phyloP scores from a whole-genome alignment of 2,329 filamentous ascomycete species.

The Penicillium sp. region DNA sequence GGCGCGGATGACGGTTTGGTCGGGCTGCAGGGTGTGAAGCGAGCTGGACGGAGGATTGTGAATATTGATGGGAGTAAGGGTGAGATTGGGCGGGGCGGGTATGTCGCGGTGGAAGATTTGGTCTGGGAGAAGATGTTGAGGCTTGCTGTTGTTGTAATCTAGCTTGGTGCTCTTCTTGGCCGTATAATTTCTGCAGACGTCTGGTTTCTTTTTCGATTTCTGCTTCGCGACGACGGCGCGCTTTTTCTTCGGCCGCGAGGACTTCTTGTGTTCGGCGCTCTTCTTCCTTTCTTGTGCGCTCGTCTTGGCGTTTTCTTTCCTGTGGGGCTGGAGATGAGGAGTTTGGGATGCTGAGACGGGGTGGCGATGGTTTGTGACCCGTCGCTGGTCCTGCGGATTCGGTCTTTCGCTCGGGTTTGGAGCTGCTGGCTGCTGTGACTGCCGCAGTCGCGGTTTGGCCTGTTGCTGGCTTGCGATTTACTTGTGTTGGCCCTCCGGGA shows the following conservation, averaged over 20 bases:
- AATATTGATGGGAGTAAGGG: constrained; percentile 17
- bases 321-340: constrained; percentile 16
- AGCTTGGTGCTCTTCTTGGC: constrained; percentile 41
- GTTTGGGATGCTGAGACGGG: constrained; percentile 12
- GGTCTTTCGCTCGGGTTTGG: neutral
- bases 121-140: constrained; percentile 12
- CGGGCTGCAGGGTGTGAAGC: constrained; percentile 7
- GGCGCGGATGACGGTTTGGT: constrained; percentile 17
- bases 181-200: constrained; percentile 60
- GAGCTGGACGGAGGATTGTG: constrained; percentile 24
- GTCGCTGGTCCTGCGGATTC: constrained; percentile 15
- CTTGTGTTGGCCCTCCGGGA: constrained; percentile 6
- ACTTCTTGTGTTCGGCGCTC: constrained; percentile 51
- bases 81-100: constrained; percentile 18
- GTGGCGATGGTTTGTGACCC: constrained; percentile 6
- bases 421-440: neutral
- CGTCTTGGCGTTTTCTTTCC: constrained; percentile 33
- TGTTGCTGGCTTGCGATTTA: neutral
- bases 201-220: constrained; percentile 74
- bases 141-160: constrained; percentile 21
- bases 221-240: constrained; percentile 43
- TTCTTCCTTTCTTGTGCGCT: constrained; percentile 48
- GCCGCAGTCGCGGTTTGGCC: neutral
- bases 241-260: constrained; percentile 47
- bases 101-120: constrained; percentile 19